A percentile compares a stretch with the other conserved stretches of the same genome.
Conservation (phyloP, 768 basidiomycete genomes). For the Hygrophorus pudorinus region DNA sequence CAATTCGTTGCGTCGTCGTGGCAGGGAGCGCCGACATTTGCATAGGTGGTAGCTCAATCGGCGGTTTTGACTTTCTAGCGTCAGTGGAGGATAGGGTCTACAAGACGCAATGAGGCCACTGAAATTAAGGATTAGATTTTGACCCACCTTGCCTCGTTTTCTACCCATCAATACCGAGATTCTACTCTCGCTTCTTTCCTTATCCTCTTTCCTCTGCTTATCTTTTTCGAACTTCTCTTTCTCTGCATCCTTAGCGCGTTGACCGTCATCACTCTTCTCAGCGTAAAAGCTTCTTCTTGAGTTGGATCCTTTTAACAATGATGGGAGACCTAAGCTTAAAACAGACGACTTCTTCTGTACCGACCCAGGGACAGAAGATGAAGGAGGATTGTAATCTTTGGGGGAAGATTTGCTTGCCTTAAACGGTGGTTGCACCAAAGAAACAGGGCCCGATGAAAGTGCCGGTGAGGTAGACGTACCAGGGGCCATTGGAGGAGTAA, state of each 20-base stretch:
- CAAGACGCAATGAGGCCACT: conserved; percentile 10
- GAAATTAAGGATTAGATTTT: conserved; percentile 1
- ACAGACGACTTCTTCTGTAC: conserved; percentile 76
- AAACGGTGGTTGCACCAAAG: conserved; percentile 28
- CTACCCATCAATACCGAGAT: conserved; percentile 83
- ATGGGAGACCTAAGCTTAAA: conserved; percentile 69
- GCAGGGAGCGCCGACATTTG: conserved; percentile 81
- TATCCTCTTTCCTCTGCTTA: conserved; percentile 65
- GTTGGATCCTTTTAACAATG: conserved; percentile 74
- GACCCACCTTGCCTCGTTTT: conserved; percentile 80
- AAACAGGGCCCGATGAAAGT: conserved; percentile 27
- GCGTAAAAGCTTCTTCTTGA: conserved; percentile 74
- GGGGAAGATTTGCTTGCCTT: conserved; percentile 41
- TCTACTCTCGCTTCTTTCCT: conserved; percentile 83
- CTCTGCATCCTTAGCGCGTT: conserved; percentile 32
- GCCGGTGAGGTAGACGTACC: conserved; percentile 46
- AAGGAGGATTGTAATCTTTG: conserved; percentile 42
- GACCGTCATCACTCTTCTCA: conserved; percentile 48
- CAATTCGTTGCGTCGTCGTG: conserved; percentile 75
- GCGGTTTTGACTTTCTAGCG: conserved; percentile 61
- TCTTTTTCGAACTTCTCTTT: conserved; percentile 36
- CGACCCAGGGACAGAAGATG: conserved; percentile 46
- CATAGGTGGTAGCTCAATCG: conserved; percentile 73
- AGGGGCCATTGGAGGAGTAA: conserved; percentile 38
- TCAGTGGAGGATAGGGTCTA: conserved; percentile 83